Percentiles rank a stretch among this genome's conserved stretches.
Conservation (phyloP, 2,329 filamentous ascomycete genomes). For the Cercospora sp. region DNA sequence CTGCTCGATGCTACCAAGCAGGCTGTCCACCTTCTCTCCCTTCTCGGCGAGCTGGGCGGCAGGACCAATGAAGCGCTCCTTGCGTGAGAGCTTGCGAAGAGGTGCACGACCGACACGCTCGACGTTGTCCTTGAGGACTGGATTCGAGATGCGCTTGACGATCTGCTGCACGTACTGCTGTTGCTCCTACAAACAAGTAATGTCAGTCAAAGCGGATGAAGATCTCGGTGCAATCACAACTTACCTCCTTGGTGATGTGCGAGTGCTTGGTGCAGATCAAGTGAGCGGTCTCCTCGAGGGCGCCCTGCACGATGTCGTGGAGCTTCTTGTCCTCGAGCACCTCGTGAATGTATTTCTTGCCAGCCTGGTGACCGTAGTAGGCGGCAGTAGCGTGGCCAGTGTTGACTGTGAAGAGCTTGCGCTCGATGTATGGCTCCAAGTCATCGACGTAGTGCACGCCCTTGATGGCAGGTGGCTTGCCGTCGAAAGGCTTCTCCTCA, state of each 20-base stretch:
- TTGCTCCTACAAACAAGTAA: constrained; percentile 72
- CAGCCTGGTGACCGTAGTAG: constrained; percentile 87
- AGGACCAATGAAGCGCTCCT: constrained; percentile 93
- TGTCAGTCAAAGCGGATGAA: constrained; percentile 16
- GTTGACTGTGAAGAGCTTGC: constrained; percentile 99
- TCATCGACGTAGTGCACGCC: constrained; percentile 93
- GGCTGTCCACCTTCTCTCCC: constrained; percentile 68
- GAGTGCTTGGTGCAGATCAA: constrained; percentile 84
- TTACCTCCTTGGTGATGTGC: constrained; percentile 68
- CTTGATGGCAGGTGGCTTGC: constrained; percentile 68
- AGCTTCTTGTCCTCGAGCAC: constrained; percentile 80
- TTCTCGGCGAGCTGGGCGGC: constrained; percentile 84
- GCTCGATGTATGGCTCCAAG: constrained; percentile 93
- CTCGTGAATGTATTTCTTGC: constrained; percentile 87
- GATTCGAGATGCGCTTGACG: constrained; percentile 89
- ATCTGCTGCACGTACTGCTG: constrained; percentile 88
- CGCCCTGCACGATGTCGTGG: constrained; percentile 73
- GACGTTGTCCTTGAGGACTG: constrained; percentile 85
- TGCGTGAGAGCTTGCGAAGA: constrained; percentile 87
- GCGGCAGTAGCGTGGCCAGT: constrained; percentile 94
- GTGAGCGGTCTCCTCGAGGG: constrained; percentile 79
- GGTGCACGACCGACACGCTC: constrained; percentile 95
- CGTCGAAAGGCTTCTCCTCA: constrained; percentile 79
- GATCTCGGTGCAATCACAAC: constrained; percentile 55
- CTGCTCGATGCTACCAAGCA: constrained; percentile 85